These are phyloP conservation scores for Achaetomium macrosporum DNA, from an alignment of 2,329 filamentous ascomycete species.

Conservation along the genomic window DNA sequence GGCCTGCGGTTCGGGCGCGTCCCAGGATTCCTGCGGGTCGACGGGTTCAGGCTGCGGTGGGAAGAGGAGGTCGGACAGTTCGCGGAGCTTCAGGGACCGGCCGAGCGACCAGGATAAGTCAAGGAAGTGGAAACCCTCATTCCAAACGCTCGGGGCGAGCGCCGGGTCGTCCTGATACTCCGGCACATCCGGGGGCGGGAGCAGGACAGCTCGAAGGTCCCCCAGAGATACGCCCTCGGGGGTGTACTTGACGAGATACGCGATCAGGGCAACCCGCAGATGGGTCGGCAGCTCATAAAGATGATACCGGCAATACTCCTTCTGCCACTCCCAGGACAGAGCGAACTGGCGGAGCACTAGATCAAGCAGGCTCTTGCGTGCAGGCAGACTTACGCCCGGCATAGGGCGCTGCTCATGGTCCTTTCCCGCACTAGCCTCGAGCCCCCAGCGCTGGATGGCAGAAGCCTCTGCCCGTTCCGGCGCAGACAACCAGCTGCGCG, in stretches of 20 bases:
- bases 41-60: conserved; percentile 25
- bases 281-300: conserved; percentile 50
- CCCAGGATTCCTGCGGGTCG: conserved; percentile 48
- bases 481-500: conserved; percentile 49
- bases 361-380: conserved; percentile 45
- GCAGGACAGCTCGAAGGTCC: conserved; percentile 46
- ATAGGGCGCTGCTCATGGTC: conserved; percentile 26
- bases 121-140: conserved; percentile 45
- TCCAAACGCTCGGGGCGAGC: conserved; percentile 29
- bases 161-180: conserved; percentile 22
- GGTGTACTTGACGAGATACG: conserved; percentile 42
- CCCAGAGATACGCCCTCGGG: conserved; percentile 42
- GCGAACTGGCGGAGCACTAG: conserved; percentile 46
- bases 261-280: conserved; percentile 46
- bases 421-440: not conserved
- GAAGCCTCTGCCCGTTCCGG: conserved; percentile 22
- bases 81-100: conserved; percentile 45
- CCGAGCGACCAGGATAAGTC: conserved; percentile 51
- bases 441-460: conserved; percentile 3
- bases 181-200: conserved; percentile 27
- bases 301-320: conserved; percentile 51
- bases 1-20: conserved; percentile 31
- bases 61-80: conserved; percentile 47
- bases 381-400: conserved; percentile 42
- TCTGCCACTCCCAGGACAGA: conserved; percentile 49